A percentile compares a stretch with the other conserved stretches of the same genome.
Evolutionary conservation across 1,284 basidiomycete genomes (phyloP).

Genomic region (Irpex lacteus): DNA sequence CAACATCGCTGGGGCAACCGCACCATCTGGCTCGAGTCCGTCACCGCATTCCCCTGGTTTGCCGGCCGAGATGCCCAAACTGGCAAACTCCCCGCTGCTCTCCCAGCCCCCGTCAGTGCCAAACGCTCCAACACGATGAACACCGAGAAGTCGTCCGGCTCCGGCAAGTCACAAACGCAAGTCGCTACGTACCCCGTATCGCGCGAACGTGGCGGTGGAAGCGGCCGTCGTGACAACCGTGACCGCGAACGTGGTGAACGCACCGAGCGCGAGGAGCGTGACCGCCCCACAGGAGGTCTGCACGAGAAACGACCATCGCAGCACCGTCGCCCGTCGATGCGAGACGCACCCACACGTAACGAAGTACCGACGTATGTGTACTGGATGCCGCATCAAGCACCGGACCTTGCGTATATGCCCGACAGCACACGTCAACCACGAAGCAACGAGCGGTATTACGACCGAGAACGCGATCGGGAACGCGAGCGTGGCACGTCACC

Average conservation of each 20-base stretch:
- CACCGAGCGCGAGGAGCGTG: slow-evolving; percentile 1
- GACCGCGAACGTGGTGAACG: not conserved
- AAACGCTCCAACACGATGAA: slow-evolving; percentile 25
- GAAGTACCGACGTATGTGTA: slow-evolving; percentile 34
- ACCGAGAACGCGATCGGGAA: not conserved
- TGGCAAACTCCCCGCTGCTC: slow-evolving; percentile 26
- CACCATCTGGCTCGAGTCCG: slow-evolving; percentile 72
- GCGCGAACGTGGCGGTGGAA: slow-evolving; percentile 17
- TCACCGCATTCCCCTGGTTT: slow-evolving; percentile 73
- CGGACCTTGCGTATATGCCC: slow-evolving; percentile 32
- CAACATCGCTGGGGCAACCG: slow-evolving; percentile 63
- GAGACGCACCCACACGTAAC: slow-evolving; percentile 26
- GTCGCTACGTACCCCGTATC: not conserved
- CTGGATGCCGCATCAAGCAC: slow-evolving; percentile 33
- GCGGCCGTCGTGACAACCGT: not conserved
- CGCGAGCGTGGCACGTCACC: slow-evolving; percentile 38
- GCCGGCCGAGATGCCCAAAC: slow-evolving; percentile 34
- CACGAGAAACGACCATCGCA: slow-evolving; percentile 12
- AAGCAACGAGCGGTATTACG: slow-evolving; percentile 27
- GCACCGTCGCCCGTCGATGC: slow-evolving; percentile 16
- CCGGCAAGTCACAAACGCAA: not conserved
- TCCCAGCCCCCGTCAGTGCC: slow-evolving; percentile 34
- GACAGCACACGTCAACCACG: slow-evolving; percentile 19
- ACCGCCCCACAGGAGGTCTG: slow-evolving; percentile 2
- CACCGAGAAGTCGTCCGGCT: not conserved